Evolutionary conservation across 2,329 filamentous ascomycete genomes (phyloP), one percentile per base, ranked within the genome.

Genomic region (Botrytis deweyae): DNA sequence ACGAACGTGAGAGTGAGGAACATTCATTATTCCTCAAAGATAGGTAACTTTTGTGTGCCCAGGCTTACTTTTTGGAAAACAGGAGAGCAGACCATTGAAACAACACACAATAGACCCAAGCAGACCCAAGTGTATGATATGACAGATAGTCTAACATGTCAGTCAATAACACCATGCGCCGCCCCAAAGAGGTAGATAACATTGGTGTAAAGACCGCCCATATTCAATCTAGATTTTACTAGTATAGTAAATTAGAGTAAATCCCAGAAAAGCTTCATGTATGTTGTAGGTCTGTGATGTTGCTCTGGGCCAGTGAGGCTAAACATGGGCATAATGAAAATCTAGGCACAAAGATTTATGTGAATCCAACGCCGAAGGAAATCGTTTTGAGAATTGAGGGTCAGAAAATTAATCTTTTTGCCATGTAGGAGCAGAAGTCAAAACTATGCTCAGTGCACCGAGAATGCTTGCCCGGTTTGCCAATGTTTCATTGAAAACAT

Each of bases 281-380:
- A 66, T 64, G 55, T n/a, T 69, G 63, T 59, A 36, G 20, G 70
- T 49, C 46, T 36, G 44, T 33, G 38, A 18, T 62, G 29, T 67
- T 46, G 49, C 72, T 73, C 76, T 70, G 75, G 74, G 74, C 70
- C 72, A 74, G 71, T 73, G 44, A 69, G 69, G 75, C 72, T 70
- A 76, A 74, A 75, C 70, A 66, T 73, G 66, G 76, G 73, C 75
- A 75, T 70, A 52, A 74, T 68, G 68, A 73, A 80, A 76, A 78
- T 79, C 78, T 80, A 79, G 75, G 76, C 76, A 78, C 76, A 76
- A 29, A 74, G 74, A 75, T 76, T 76, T 74, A 78, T 69, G 62
- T 76, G 76, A 75, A 80, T 80, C 79, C 78, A 79, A 75, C 73
- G 73, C 73, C 73, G 61, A 74, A 70, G 52, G 71, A 73, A 73